A percentile compares a stretch with the other conserved stretches of the same genome.
Conservation (phyloP, 352 stramenopile species). For the Pythium phragmitis region DNA sequence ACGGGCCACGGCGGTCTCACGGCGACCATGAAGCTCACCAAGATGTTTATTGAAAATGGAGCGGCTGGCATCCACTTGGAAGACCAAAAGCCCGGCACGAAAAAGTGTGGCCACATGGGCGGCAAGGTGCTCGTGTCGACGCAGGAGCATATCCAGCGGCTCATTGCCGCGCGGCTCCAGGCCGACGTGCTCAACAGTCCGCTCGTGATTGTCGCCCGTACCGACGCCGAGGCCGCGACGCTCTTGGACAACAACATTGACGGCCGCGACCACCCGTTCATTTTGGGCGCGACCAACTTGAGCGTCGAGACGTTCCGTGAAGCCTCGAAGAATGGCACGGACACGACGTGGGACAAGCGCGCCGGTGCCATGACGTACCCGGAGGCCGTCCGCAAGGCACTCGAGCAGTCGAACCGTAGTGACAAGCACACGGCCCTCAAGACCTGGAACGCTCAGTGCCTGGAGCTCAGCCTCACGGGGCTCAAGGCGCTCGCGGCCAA, state of each 20-base stretch:
- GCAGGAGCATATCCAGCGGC: slow-evolving; percentile 96
- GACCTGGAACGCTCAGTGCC: slow-evolving; percentile 82
- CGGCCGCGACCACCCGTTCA: slow-evolving; percentile 96
- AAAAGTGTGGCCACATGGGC: slow-evolving; percentile 99
- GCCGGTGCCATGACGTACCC: slow-evolving; percentile 96
- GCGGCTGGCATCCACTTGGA: slow-evolving; percentile 98
- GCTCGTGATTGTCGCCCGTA: slow-evolving; percentile 95
- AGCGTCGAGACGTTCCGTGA: slow-evolving; percentile 86
- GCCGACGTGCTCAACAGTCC: slow-evolving; percentile 95
- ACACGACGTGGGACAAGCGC: slow-evolving; percentile 88
- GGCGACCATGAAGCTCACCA: slow-evolving; percentile 98
- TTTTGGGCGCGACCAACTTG: slow-evolving; percentile 92
- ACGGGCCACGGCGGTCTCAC: slow-evolving; percentile 96
- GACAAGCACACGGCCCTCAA: slow-evolving; percentile 63
- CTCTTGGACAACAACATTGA: slow-evolving; percentile 98
- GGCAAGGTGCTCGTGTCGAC: slow-evolving; percentile 97
- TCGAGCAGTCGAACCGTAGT: slow-evolving; percentile 59
- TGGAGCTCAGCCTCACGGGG: slow-evolving; percentile 71
- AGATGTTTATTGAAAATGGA: slow-evolving; percentile 98
- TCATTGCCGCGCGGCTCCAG: slow-evolving; percentile 95
- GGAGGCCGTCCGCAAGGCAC: slow-evolving; percentile 88
- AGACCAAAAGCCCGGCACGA: slow-evolving; percentile 98
- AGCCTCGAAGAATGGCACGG: slow-evolving; percentile 64
- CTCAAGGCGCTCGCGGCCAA: slow-evolving; percentile 78
- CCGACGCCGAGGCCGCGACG: slow-evolving; percentile 96